phyloP scores from a whole-genome alignment of 106 monocot species.

The Platanthera zijinensis region DNA sequence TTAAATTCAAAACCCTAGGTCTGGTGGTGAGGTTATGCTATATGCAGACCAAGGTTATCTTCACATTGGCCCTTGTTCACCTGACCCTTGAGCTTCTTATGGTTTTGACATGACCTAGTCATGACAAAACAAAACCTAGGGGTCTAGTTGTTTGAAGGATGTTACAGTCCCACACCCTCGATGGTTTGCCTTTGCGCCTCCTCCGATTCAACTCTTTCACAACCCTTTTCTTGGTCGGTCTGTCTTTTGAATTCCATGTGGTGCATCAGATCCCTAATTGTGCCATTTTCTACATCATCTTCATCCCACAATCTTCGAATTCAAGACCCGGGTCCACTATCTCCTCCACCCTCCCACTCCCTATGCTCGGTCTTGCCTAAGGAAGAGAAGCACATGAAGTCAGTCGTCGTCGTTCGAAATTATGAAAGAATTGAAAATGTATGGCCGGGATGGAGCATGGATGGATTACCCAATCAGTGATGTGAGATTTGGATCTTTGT shows the following conservation, averaged over 20 bases:
- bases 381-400: not conserved
- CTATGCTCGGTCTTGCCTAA: slow-evolving; percentile 32
- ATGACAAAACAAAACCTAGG: too few species aligned
- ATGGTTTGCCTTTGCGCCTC: slow-evolving; percentile 11
- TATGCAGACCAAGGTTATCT: too few species aligned
- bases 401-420: too few species aligned
- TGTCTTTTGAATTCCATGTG: slow-evolving; percentile 9
- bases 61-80: too few species aligned
- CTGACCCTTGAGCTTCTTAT: too few species aligned
- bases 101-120: too few species aligned
- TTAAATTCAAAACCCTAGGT: too few species aligned
- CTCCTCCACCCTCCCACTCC: slow-evolving; percentile 19
- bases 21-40: too few species aligned
- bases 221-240: slow-evolving; percentile 24
- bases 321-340: slow-evolving; percentile 23
- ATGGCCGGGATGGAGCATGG: too few species aligned
- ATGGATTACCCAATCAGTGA: slow-evolving; percentile 26
- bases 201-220: slow-evolving; percentile 20
- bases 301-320: slow-evolving; percentile 23
- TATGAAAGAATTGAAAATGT: too few species aligned
- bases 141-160: too few species aligned
- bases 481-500: slow-evolving; percentile 9
- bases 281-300: slow-evolving; percentile 33
- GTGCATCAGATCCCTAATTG: slow-evolving; percentile 24
- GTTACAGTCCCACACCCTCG: slow-evolving; percentile 13